Base-by-base conservation (phyloP, 2,329 filamentous ascomycete species). In the Mycosphaerella arachidis region DNA sequence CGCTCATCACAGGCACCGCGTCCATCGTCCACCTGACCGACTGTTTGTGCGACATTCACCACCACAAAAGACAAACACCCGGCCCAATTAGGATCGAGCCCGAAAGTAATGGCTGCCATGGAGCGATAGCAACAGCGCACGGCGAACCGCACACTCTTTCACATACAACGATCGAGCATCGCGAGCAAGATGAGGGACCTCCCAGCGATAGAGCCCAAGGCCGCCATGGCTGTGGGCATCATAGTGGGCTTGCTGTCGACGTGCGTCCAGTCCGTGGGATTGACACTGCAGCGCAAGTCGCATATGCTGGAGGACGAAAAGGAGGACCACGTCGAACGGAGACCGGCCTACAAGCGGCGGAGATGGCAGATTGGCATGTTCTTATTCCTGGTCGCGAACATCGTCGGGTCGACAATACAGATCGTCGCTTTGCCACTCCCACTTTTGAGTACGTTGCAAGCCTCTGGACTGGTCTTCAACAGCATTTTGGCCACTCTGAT, bases 251-350 rank as follows among this genome's bases (percentile, higher is more conserved):
- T 99, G 66, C 75, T 97, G 68, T 97, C 93, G 60, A 97, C 94
- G 61, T 94, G 92, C 74, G 85, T 97, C 27, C 94, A 99, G 76
- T 96, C 92, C 74, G 82, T 99, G 70, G 94, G 94, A 67, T 84
- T 99, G 66, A 99, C 94, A 33, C 83, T 99, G 29, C 94, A 99
- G 78, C 91, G 94, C 74, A 97, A 99, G 78, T 97, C 94, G 65
- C 94, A 99, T 78, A 88, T 99, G 67, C 86, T 97, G 72, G 94
- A 99, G 80, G 94, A 99, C 78, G 91, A 95, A 79, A 96, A 96
- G 76, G 85, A 86, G 55, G 80, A 82, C 31, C 88, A 91, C 74
- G 86, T 94, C 76, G 80, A 87, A 61, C 87, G 90, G 67, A 84
- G 93, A 63, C 93, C 94, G 48, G 91, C 94, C 4, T 95, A 97